Base-by-base conservation (phyloP, 108 stramenopile species). In the Seminavis robusta region DNA sequence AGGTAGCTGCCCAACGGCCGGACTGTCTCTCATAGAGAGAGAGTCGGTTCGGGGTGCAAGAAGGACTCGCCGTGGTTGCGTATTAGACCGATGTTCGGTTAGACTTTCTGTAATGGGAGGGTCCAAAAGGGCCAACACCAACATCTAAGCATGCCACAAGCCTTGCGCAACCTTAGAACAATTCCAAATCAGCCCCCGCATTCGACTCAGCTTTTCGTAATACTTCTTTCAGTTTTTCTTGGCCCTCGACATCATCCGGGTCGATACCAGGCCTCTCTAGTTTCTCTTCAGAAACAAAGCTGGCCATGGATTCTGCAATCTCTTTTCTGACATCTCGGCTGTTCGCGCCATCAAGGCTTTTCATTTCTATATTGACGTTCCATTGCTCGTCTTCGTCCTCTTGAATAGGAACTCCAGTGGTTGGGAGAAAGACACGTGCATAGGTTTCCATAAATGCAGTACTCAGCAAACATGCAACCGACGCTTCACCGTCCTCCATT, bases 371-470 rank as follows among this genome's bases (percentile, higher is more conserved):
- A 15, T 54, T 56, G 15, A 27, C 30, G 28, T 58, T 41, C 84
- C 86, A 88, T 3, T 23, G 19, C 28, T 80, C 74, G 8, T 71
- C 60, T 25, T 80, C 80, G 45, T 88, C 90, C 25, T 67, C 31
- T 24, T 61, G 65, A 4, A 92, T 72, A 0, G 84, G 79, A 0
- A 69, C 55, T 15, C 86, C 86, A 24, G 67, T 67, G 11, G 90
- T 92, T 7, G 90, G 90, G 4, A 92, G 52, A 65, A 88, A 92
- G 28, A 80, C 67, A 26, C 90, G 61, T 4, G 77, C 67, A 52
- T 92, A 92, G 5, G 86, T 88, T 57, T 92, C 90, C 84, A 92
- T 84, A 68, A 85, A 92, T 17, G 86, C 86, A 16, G 90, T 87
- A 21, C 84, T 86, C 23, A 92, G 57, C 13, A 92, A 64, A 63